phyloP scores from a whole-genome alignment of 1,284 basidiomycete genomes.

The Takashimella tepidaria region DNA sequence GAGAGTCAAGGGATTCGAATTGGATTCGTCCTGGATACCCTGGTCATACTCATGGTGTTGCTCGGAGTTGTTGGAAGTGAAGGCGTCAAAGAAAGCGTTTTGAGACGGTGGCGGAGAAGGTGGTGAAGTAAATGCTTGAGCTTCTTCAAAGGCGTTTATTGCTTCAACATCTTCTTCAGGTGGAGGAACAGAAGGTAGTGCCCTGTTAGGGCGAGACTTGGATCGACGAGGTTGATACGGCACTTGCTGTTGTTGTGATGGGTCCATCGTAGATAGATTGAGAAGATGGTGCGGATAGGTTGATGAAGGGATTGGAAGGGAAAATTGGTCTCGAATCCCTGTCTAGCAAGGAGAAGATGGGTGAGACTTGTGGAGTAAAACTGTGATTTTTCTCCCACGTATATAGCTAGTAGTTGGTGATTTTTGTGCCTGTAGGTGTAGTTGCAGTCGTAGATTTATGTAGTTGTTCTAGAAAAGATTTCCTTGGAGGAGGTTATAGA shows the following conservation, averaged over 20 bases:
- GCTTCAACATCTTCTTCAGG: constrained; percentile 31
- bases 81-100: constrained; percentile 5
- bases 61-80: constrained; percentile 5
- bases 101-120: constrained; percentile 30
- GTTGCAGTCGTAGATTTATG: too few relatives aligned
- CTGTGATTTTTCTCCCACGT: too few relatives aligned
- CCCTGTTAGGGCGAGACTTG: constrained; percentile 21
- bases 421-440: too few relatives aligned
- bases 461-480: too few relatives aligned
- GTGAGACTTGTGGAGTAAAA: too few relatives aligned
- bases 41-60: constrained; percentile 1
- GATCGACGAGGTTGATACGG: constrained; percentile 30
- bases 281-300: too few relatives aligned
- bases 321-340: too few relatives aligned
- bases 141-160: constrained; percentile 24
- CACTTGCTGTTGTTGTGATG: constrained; percentile 6
- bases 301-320: too few relatives aligned
- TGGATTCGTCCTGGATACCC: not conserved
- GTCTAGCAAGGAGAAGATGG: too few relatives aligned
- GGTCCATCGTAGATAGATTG: not conserved
- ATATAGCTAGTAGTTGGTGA: too few relatives aligned
- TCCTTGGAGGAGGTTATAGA: too few relatives aligned
- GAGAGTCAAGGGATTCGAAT: not conserved
- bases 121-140: constrained; percentile 30
- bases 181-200: constrained; percentile 27